A percentile compares a stretch with the other conserved stretches of the same genome.
phyloP scores from a whole-genome alignment of 345 rosid species.

The Arabidopsis thaliana region TAIR10.1 NC_003070.9:12587501-12588000 shows the following conservation, averaged over 20 bases:
- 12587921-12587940: no score
- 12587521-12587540: slow-evolving; percentile 85
- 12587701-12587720: background rate
- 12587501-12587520: slow-evolving; percentile 69
- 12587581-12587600: slow-evolving; percentile 16
- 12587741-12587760: background rate
- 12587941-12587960: slow-evolving; percentile 40
- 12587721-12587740: slow-evolving; percentile 24
- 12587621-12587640: slow-evolving; percentile 5
- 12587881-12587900: slow-evolving; percentile 32
- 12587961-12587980: slow-evolving; percentile 45
- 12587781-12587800: background rate
- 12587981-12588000: slow-evolving; percentile 37
- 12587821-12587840: slow-evolving; percentile 11
- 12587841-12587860: slow-evolving; percentile 17
- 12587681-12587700: slow-evolving; percentile 28
- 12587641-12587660: slow-evolving; percentile 4
- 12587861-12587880: slow-evolving; percentile 20
- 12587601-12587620: slow-evolving; percentile 30
- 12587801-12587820: slow-evolving; percentile 6
- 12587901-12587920: slow-evolving; percentile 29
- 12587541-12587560: slow-evolving; percentile 74
- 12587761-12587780: background rate
- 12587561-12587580: slow-evolving; percentile 48
- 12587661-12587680: slow-evolving; percentile 7